These are phyloP conservation scores for Populus euphratica DNA, from an alignment of 345 rosid species.

Conservation along the genomic window DNA sequence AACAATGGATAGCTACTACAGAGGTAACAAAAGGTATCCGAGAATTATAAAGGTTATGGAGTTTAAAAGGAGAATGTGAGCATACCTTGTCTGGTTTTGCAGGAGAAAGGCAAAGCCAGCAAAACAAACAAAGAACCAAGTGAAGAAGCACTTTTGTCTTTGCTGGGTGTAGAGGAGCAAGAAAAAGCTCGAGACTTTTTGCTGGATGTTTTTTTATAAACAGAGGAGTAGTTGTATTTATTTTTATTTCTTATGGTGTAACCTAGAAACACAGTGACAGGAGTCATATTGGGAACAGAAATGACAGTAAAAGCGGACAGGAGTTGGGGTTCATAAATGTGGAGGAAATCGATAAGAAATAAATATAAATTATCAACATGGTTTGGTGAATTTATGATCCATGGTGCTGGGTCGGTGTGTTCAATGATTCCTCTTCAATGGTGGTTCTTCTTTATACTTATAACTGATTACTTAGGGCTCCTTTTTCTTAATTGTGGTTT, in stretches of 20 bases:
- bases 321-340: slow-evolving; percentile 42
- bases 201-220: neutral
- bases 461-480: too few species aligned
- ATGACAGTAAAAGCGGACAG: slow-evolving; percentile 21
- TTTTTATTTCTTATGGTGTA: neutral
- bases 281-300: slow-evolving; percentile 7
- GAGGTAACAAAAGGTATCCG: slow-evolving; percentile 12
- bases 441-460: neutral
- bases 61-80: slow-evolving; percentile 20
- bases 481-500: too few species aligned
- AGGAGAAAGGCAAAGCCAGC: slow-evolving; percentile 35
- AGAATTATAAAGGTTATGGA: slow-evolving; percentile 5
- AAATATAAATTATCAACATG: neutral
- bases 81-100: slow-evolving; percentile 27
- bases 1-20: neutral
- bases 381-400: slow-evolving; percentile 30
- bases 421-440: slow-evolving; percentile 33
- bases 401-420: slow-evolving; percentile 23
- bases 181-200: slow-evolving; percentile 10
- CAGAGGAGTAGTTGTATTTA: neutral
- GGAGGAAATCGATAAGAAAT: slow-evolving; percentile 8
- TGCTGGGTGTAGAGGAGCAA: slow-evolving; percentile 1
- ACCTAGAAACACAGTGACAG: neutral
- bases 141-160: slow-evolving; percentile 39
- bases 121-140: slow-evolving; percentile 26